These are phyloP conservation scores for Coprinellus aureogranulatus DNA, from an alignment of 768 basidiomycete species.

Conservation along the genomic window DNA sequence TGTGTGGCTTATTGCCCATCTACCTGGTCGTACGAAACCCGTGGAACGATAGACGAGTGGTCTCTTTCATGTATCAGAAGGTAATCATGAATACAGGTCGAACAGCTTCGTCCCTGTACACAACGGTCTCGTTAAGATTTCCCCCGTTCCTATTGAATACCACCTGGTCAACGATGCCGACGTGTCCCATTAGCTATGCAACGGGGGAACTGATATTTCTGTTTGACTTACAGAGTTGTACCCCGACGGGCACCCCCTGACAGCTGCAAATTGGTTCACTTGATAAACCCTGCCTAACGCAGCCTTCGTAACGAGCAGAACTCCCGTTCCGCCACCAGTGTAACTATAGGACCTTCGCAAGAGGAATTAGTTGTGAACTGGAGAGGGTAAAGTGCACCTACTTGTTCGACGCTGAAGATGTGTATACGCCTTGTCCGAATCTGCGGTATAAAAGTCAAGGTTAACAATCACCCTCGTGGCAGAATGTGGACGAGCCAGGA, in stretches of 20 bases:
- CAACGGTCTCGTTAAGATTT: slow-evolving; percentile 27
- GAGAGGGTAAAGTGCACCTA: slow-evolving; percentile 8
- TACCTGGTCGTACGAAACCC: no score
- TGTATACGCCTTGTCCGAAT: slow-evolving; percentile 17
- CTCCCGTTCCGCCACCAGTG: slow-evolving; percentile 9
- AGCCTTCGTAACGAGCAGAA: slow-evolving; percentile 13
- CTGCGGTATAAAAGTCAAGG: not conserved
- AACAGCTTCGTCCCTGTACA: slow-evolving; percentile 31
- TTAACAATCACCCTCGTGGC: not conserved
- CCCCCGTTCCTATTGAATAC: slow-evolving; percentile 16
- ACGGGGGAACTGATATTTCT: slow-evolving; percentile 10
- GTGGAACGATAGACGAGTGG: no score
- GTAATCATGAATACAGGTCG: slow-evolving; percentile 30
- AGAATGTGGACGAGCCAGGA: no score
- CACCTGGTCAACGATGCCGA: slow-evolving; percentile 5
- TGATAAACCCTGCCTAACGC: slow-evolving; percentile 10
- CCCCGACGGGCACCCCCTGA: slow-evolving; percentile 12
- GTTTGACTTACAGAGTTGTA: slow-evolving; percentile 25
- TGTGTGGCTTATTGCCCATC: no score
- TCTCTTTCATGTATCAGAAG: no score
- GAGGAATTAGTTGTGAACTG: not conserved
- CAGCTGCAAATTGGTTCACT: slow-evolving; percentile 11
- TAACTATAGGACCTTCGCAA: slow-evolving; percentile 23
- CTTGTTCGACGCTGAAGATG: slow-evolving; percentile 18
- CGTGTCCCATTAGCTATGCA: slow-evolving; percentile 8